Conservation (phyloP, 2,329 filamentous ascomycete genomes). For the Tothia fuscella region DNA sequence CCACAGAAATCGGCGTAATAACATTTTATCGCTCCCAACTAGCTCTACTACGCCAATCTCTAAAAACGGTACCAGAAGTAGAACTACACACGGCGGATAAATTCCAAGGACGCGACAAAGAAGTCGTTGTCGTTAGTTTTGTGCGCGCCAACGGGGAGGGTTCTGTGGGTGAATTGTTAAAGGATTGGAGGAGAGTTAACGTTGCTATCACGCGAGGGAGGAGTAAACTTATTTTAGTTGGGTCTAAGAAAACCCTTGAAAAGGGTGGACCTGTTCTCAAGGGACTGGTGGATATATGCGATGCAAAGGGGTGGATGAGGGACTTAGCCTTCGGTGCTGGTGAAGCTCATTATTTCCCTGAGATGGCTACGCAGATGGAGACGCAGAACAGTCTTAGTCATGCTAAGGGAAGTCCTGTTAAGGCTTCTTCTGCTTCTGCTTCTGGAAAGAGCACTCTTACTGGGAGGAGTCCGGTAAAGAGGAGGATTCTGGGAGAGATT, state of each 20-base stretch:
- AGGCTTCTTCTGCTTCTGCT: slow-evolving; percentile 19
- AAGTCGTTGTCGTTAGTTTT: slow-evolving; percentile 75
- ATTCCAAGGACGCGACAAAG: slow-evolving; percentile 93
- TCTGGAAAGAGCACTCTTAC: neutral
- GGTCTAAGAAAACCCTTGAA: slow-evolving; percentile 65
- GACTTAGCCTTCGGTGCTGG: slow-evolving; percentile 54
- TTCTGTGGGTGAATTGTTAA: slow-evolving; percentile 79
- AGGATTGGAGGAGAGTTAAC: slow-evolving; percentile 88
- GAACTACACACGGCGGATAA: slow-evolving; percentile 97
- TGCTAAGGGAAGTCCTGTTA: slow-evolving; percentile 20
- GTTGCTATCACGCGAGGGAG: slow-evolving; percentile 90
- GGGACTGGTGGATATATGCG: slow-evolving; percentile 66
- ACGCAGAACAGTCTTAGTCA: slow-evolving; percentile 18
- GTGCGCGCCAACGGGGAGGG: slow-evolving; percentile 76
- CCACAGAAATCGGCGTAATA: slow-evolving; percentile 79
- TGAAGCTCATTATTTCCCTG: slow-evolving; percentile 57
- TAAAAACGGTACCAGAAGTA: slow-evolving; percentile 38
- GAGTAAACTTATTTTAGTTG: slow-evolving; percentile 81
- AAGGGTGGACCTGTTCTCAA: slow-evolving; percentile 57
- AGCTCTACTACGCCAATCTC: slow-evolving; percentile 59
- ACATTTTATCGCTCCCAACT: slow-evolving; percentile 94
- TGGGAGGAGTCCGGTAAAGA: neutral
- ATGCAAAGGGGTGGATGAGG: slow-evolving; percentile 66
- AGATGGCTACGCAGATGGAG: slow-evolving; percentile 37
- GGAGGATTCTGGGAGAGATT: neutral